These are phyloP conservation scores for Caryocar brasiliense DNA, from an alignment of 441 rosid species.

Conservation along the genomic window DNA sequence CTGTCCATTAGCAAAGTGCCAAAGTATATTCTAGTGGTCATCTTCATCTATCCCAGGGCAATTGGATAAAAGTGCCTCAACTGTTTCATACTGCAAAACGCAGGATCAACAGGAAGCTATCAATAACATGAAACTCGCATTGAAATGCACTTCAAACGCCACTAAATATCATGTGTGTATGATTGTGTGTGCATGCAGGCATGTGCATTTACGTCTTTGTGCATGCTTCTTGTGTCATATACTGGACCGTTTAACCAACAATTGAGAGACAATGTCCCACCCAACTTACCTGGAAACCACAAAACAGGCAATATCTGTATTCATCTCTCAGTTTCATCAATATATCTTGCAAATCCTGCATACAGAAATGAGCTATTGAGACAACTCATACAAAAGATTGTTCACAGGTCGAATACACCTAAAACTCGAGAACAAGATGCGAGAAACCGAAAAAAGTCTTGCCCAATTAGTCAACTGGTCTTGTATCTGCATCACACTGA, in stretches of 20 bases:
- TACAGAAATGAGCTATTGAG: constrained; percentile 9
- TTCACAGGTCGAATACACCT: too few species aligned
- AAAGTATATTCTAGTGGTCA: constrained; percentile 44
- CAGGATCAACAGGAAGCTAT: not conserved
- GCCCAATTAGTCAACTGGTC: too few species aligned
- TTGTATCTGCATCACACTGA: too few species aligned
- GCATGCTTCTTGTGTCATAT: not conserved
- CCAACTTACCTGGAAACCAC: constrained; percentile 62
- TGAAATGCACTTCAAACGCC: too few species aligned
- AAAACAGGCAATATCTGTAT: constrained; percentile 66
- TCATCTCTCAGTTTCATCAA: constrained; percentile 73
- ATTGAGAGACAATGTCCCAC: not conserved
- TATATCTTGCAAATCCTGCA: constrained; percentile 72
- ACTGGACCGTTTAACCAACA: too few species aligned
- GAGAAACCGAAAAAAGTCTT: too few species aligned
- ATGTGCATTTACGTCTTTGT: not conserved
- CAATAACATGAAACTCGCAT: too few species aligned
- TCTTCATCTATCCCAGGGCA: constrained; percentile 87
- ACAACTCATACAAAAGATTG: too few species aligned
- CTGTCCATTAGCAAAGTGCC: too few species aligned
- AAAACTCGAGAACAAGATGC: too few species aligned
- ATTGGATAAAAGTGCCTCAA: constrained; percentile 54
- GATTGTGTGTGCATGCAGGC: too few species aligned
- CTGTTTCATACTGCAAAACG: constrained; percentile 63
- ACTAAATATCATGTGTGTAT: too few species aligned